phyloP scores from a whole-genome alignment of 1,284 basidiomycete genomes.

The Boletus semigastroideus region DNA sequence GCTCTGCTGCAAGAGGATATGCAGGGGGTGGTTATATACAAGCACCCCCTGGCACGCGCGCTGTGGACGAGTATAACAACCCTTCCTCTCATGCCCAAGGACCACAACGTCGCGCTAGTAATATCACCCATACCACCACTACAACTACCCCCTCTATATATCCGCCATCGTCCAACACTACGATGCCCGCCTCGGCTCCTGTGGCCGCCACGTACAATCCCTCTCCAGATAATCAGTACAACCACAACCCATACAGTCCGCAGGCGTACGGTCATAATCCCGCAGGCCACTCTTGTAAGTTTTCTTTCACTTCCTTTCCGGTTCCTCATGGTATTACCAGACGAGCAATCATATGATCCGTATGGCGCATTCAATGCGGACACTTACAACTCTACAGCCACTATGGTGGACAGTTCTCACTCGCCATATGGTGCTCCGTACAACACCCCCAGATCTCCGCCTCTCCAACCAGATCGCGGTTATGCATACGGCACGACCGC shows the following conservation, averaged over 20 bases:
- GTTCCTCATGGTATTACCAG: slow-evolving; percentile 34
- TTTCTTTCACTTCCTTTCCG: neutral
- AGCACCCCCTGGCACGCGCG: slow-evolving; percentile 59
- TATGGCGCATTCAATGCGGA: slow-evolving; percentile 46
- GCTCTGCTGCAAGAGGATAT: slow-evolving; percentile 34
- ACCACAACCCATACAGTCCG: slow-evolving; percentile 34
- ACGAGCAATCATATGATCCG: slow-evolving; percentile 50
- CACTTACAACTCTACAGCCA: slow-evolving; percentile 40
- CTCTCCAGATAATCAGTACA: slow-evolving; percentile 25
- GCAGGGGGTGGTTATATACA: slow-evolving; percentile 63
- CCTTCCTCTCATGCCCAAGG: slow-evolving; percentile 43
- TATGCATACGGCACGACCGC: slow-evolving; percentile 56
- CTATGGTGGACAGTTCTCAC: slow-evolving; percentile 27
- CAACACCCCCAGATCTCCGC: slow-evolving; percentile 34
- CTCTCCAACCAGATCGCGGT: slow-evolving; percentile 43
- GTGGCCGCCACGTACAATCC: slow-evolving; percentile 25
- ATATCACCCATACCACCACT: slow-evolving; percentile 40
- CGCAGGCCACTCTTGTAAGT: slow-evolving; percentile 58
- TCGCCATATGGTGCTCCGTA: slow-evolving; percentile 33
- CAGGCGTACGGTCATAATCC: slow-evolving; percentile 54
- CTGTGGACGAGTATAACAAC: slow-evolving; percentile 73
- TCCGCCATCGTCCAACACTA: slow-evolving; percentile 26
- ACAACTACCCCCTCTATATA: slow-evolving; percentile 48
- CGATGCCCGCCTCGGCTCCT: slow-evolving; percentile 22
- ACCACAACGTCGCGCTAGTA: slow-evolving; percentile 44